Percentiles rank a stretch among this genome's conserved stretches.
Evolutionary conservation across 768 basidiomycete species (phyloP).

Genomic region (Porpolomopsis calyptriformis): DNA sequence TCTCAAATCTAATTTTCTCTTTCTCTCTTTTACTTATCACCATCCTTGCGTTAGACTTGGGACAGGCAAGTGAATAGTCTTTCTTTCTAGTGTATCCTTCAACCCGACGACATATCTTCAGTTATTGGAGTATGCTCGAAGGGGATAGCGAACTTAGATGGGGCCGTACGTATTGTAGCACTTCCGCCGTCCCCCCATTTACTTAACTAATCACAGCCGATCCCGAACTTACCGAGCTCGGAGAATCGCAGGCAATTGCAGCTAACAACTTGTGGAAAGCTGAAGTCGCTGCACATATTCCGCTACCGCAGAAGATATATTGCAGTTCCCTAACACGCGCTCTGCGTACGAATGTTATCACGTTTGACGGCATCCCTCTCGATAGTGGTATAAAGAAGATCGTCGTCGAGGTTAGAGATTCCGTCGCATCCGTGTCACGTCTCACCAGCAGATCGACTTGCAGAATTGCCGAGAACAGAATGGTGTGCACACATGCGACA

Average conservation of each 20-base stretch:
- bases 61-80: constrained; percentile 32
- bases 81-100: not conserved
- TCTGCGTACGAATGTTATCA: constrained; percentile 42
- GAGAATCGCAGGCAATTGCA: constrained; percentile 42
- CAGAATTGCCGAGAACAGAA: constrained; percentile 61
- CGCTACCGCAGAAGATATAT: constrained; percentile 46
- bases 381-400: constrained; percentile 22
- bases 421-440: not conserved
- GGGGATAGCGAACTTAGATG: constrained; percentile 58
- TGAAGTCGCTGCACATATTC: constrained; percentile 35
- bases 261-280: constrained; percentile 37
- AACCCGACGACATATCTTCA: constrained; percentile 15
- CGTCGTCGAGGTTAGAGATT: constrained; percentile 44
- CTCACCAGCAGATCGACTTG: not conserved
- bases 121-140: constrained; percentile 52
- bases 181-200: not conserved
- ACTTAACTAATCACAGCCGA: constrained; percentile 35
- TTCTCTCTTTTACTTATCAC: not conserved
- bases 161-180: constrained; percentile 49
- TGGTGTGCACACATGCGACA: constrained; percentile 64
- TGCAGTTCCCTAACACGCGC: constrained; percentile 58
- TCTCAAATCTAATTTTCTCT: not conserved
- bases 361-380: constrained; percentile 33
- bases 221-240: constrained; percentile 48
- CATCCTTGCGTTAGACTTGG: constrained; percentile 33